Evolutionary conservation across 2,329 filamentous ascomycete species (phyloP), one percentile per base, ranked within the genome.

Genomic region (Raffaelea ambrosiae): DNA sequence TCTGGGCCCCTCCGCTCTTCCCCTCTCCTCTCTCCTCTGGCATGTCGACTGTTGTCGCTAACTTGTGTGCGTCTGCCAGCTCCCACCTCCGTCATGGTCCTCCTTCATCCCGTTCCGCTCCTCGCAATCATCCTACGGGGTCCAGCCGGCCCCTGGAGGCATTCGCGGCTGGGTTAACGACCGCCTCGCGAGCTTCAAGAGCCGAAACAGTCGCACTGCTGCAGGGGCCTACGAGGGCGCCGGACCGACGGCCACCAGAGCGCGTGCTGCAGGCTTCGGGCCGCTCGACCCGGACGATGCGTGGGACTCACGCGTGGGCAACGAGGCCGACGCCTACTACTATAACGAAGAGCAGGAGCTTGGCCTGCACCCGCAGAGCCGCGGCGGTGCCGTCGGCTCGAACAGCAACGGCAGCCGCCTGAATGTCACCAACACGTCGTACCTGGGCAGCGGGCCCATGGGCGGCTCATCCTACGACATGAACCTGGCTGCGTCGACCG

Each of bases 251-350:
- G n/a, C n/a, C 47, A 59, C 58, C 19, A 53, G 63, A 31, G 67
- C 68, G 41, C 67, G 70, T 48, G 71, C 44, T 5, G 26, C 26
- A 7, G 54, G 54, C 4, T 57, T 54, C 38, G 80, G 82, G 2
- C 72, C 81, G 4, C 74, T 88, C 41, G 88, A 93, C 59, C 86
- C 86, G 1, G 88, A 94, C 61, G 86, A 90, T 59, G 86, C 87
- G 2, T 95, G 88, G 88, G 87, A 93, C 66, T 68, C 86, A 53
- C 73, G 86, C 51, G 86, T 94, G 4, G 86, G 85, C 49, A 74
- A 81, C 56, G 86, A 90, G 63, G 79, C 83, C 18, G 81, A 84
- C 59, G 68, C 51, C 11, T 54, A 66, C 13, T 81, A 83, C 61
- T 84, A 87, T 59, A 51, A 50, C 50, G 87, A 91, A 61, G 85